phyloP scores from a whole-genome alignment of 2,329 filamentous ascomycete species.

The Xylariaceae sp. region DNA sequence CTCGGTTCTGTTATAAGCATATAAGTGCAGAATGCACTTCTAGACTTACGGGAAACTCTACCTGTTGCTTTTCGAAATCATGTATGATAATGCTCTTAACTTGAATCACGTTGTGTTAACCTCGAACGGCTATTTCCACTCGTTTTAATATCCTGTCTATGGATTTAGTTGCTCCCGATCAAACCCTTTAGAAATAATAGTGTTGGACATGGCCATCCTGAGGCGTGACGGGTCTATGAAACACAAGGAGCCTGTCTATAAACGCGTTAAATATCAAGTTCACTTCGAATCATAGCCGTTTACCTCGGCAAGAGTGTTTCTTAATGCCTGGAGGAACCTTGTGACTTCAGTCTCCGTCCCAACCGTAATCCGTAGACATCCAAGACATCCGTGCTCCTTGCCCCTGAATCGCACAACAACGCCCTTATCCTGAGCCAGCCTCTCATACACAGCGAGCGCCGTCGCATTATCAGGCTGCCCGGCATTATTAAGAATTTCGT shows the following conservation, averaged over 20 bases:
- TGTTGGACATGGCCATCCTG: neutral
- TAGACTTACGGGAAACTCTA: too few relatives aligned
- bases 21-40: too few relatives aligned
- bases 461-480: slow-evolving; percentile 74
- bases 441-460: slow-evolving; percentile 77
- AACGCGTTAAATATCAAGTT: neutral
- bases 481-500: slow-evolving; percentile 72
- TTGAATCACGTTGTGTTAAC: neutral
- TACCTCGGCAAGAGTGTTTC: slow-evolving; percentile 45
- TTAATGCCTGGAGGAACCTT: slow-evolving; percentile 68
- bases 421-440: slow-evolving; percentile 76
- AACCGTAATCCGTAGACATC: slow-evolving; percentile 86
- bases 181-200: neutral
- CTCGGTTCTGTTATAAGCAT: too few relatives aligned
- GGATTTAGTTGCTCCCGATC: neutral
- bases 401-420: slow-evolving; percentile 93
- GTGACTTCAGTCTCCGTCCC: slow-evolving; percentile 85
- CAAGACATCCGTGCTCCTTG: slow-evolving; percentile 83
- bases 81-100: neutral
- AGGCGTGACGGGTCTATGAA: neutral
- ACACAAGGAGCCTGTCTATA: neutral
- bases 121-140: neutral
- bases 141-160: neutral
- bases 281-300: slow-evolving; percentile 33
- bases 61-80: neutral